Evolutionary conservation across 495 filamentous ascomycete species (phyloP), one percentile per base, ranked within the genome.

Genomic region (Geoglossum glabrum): DNA sequence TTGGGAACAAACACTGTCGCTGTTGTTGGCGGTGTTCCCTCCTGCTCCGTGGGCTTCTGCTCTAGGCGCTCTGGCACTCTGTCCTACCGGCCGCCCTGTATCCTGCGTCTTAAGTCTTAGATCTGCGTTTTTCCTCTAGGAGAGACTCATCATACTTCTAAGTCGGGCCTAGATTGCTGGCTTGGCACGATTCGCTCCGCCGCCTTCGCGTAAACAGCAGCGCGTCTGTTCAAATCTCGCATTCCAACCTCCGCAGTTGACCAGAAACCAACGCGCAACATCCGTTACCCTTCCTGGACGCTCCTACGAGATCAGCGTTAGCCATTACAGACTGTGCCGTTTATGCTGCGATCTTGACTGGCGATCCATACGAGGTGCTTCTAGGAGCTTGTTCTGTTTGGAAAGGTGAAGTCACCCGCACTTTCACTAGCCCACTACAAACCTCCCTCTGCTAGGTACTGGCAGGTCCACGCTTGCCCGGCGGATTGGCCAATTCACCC

Each of bases 161-260:
- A 50, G 46, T 50, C 26, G 46, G 46, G 36, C 36, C 17, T 34
- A 15, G 13, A 15, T 40, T 40, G 26, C 11, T 17, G 49, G 21
- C 49, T 52, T 52, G 49, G 49, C 49, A 52, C 49, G 30, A 7
- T 4, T 52, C 23, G 11, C 9, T 27, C 19, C 40, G 40, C 49
- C 49, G 28, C 49, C 49, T 52, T 52, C 49, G 49, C 49, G 49
- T 52, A 52, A 52, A 52, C 49, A 52, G 49, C 49, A 31, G 25
- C 25, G 23, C 49, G 49, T 52, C 49, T 52, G 28, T 52, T 30
- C 26, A 50, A 31, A 52, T 13, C 49, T 52, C 49, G 49, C 49
- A 52, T 52, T 52, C 17, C 28, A 28, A 52, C 49, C 21, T 28
- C 49, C 19, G n/a, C 26, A 52, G 7, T 6, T 50, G 4, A 17